These are phyloP conservation scores for Paspalum notatum DNA, from an alignment of 176 grass and related monocot genomes.

Conservation along the genomic window DNA sequence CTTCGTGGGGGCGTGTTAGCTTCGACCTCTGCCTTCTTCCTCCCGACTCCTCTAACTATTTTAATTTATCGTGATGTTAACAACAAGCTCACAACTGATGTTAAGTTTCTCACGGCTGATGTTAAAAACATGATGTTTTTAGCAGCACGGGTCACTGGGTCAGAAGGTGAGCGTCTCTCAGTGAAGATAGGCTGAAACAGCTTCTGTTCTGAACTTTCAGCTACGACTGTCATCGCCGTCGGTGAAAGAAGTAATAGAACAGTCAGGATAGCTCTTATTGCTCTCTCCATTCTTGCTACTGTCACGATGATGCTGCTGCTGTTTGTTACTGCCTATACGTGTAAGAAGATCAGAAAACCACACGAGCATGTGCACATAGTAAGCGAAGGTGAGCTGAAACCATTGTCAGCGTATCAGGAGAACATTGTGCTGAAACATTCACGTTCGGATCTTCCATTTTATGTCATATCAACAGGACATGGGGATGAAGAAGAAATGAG, in stretches of 20 bases:
- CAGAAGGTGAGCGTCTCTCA: background rate
- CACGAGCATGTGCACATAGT: background rate
- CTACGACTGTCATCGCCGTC: too few relatives aligned
- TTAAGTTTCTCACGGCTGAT: background rate
- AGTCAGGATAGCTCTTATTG: slow-evolving; percentile 22
- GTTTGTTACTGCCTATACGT: slow-evolving; percentile 3
- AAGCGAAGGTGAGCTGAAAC: slow-evolving; percentile 1
- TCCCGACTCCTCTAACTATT: too few relatives aligned
- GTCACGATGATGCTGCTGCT: slow-evolving; percentile 34
- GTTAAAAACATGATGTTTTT: background rate
- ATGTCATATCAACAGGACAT: slow-evolving; percentile 18
- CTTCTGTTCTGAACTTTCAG: background rate
- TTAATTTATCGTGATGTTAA: too few relatives aligned
- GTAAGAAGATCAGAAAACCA: slow-evolving; percentile 16
- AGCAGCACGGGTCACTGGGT: background rate
- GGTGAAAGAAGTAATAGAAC: slow-evolving; percentile 11
- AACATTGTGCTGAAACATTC: background rate
- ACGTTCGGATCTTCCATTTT: background rate
- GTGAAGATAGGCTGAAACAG: background rate
- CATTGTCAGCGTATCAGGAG: too few relatives aligned
- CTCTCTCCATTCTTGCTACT: slow-evolving; percentile 29
- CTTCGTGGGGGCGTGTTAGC: too few relatives aligned
- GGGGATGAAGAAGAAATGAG: slow-evolving; percentile 30
- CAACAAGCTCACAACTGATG: too few relatives aligned
- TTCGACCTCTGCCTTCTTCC: too few relatives aligned